Evolutionary conservation across 2,329 filamentous ascomycete genomes (phyloP).

Genomic region (Fusarium avenaceum): DNA sequence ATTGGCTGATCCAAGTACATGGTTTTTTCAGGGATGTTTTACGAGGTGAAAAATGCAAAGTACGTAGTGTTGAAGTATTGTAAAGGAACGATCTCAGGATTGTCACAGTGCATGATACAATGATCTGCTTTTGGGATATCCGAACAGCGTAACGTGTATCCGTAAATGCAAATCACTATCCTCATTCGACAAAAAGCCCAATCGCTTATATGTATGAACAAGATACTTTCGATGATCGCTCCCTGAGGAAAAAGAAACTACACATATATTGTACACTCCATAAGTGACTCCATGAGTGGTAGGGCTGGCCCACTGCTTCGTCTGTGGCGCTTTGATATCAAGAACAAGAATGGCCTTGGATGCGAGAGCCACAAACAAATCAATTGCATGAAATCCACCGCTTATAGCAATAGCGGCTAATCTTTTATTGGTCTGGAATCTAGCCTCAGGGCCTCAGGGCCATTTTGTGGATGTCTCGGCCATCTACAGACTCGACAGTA

Average conservation of each 20-base stretch:
- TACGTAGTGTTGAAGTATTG: background rate
- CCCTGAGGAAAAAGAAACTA: conserved; percentile 25
- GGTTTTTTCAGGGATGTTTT: background rate
- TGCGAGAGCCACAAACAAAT: conserved; percentile 40
- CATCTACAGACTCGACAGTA: conserved; percentile 1
- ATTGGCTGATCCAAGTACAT: background rate
- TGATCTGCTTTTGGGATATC: background rate
- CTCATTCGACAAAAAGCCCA: background rate
- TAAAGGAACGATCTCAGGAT: background rate
- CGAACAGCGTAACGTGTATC: background rate
- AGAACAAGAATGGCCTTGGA: background rate
- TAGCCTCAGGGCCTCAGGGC: background rate
- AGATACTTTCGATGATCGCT: conserved; percentile 1
- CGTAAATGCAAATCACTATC: background rate
- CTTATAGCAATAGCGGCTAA: conserved; percentile 41
- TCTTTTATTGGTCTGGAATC: conserved; percentile 7
- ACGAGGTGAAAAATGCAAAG: background rate
- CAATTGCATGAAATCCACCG: conserved; percentile 31
- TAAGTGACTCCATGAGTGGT: background rate
- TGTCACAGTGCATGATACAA: background rate
- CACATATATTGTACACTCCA: too few species aligned
- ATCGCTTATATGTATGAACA: background rate
- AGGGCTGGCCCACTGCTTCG: conserved; percentile 23
- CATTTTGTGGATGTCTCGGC: conserved; percentile 32
- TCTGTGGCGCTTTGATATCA: background rate